Base-by-base conservation (phyloP, 371 early-diverging fungal species). In the Mortierella sp. region DNA sequence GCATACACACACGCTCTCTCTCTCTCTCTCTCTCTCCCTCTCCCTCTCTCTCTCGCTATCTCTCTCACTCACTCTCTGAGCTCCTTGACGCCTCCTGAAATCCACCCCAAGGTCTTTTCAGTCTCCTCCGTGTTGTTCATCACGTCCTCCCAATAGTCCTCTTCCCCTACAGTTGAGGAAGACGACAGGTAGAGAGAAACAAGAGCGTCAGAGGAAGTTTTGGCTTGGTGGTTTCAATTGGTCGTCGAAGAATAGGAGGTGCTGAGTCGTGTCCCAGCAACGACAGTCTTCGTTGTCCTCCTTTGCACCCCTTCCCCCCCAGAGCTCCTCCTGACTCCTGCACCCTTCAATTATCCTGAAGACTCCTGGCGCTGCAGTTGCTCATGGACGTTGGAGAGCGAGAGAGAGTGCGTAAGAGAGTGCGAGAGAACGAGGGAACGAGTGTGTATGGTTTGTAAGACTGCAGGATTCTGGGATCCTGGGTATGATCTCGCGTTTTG, bases 111-210 rank as follows among this genome's bases (percentile, higher is more conserved):
- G 41, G 43, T 25, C 19, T 27, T 48, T 9, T 52, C 19, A 14
- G 37, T 52, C 31, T 52, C 43, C 29, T 51, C 53, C 53, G 40
- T 31, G 29, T 50, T 24, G 29, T 27, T 25, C 29, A 19, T 48
- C 17, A n/a, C n/a, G n/a, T n/a, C n/a, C n/a, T 51, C n/a, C 19
- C 43, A 43, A 5, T 27, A 19, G 17, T 46, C n/a, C 2, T 27
- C 3, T 50, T 41, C 60, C 60, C 60, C 60, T 52, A 45, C 60
- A 60, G 60, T 44, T 31, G 44, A 46, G 21, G 43, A 21, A 51
- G 43, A 51, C n/a, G n/a, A 44, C 5, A n/a, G 44, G 50, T 24
- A 47, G 39, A 57, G 10, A 43, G 14, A 17, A 47, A 31, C n/a
- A 24, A n/a, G 27, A 1, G 45, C 27, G 57, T 40, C 14, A 22